Conservation (phyloP, 2,329 filamentous ascomycete species). For the Corinectria fuckeliana region DNA sequence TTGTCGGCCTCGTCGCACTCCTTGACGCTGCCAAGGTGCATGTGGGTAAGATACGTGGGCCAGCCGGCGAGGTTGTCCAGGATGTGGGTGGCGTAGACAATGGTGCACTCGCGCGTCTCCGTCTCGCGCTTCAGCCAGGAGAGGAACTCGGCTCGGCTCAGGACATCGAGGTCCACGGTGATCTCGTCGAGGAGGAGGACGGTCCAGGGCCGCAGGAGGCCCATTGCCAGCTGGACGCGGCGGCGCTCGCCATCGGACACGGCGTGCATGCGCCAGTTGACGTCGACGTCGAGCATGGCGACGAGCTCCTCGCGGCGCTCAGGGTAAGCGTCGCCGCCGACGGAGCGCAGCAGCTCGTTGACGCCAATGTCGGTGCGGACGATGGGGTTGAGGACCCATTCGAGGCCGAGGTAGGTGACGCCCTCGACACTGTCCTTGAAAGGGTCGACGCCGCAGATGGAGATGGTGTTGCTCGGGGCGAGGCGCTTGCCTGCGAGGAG, state of each 20-base stretch:
- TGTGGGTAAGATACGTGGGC: constrained; percentile 95
- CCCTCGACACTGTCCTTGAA: constrained; percentile 91
- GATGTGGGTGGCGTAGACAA: constrained; percentile 98
- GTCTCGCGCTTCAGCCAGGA: constrained; percentile 88
- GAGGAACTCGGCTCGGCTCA: constrained; percentile 85
- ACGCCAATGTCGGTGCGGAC: constrained; percentile 96
- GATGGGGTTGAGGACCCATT: constrained; percentile 98
- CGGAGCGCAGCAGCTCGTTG: constrained; percentile 79
- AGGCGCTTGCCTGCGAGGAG: constrained; percentile 95
- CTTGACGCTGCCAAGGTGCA: constrained; percentile 88
- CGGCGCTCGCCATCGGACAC: constrained; percentile 92
- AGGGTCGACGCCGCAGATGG: constrained; percentile 83
- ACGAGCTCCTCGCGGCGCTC: constrained; percentile 87
- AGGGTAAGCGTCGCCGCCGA: constrained; percentile 85
- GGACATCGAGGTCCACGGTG: constrained; percentile 92
- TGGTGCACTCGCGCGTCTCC: constrained; percentile 79
- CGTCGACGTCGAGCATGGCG: constrained; percentile 87
- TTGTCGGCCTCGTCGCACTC: constrained; percentile 79
- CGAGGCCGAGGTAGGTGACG: constrained; percentile 94
- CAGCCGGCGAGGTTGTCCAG: constrained; percentile 92
- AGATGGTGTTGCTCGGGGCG: constrained; percentile 76
- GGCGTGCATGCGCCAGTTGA: constrained; percentile 92
- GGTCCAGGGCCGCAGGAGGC: constrained; percentile 87
- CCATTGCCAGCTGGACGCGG: constrained; percentile 95
- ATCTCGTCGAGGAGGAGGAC: constrained; percentile 94